Evolutionary conservation across 768 basidiomycete species (phyloP).

Genomic region (Lyophyllum semitale): DNA sequence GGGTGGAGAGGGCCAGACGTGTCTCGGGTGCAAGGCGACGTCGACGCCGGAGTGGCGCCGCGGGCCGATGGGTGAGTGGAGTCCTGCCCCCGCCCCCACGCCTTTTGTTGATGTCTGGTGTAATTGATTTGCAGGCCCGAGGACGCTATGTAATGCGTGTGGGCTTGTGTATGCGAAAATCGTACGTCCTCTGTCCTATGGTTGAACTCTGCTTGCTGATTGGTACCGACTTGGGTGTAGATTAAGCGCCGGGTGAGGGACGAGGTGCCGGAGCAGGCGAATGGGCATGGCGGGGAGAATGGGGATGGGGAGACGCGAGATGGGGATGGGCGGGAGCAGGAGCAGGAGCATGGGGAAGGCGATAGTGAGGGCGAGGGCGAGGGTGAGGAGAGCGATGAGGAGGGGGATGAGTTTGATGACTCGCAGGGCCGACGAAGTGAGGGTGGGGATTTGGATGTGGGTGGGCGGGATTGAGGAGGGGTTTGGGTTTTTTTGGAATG

Average conservation of each 20-base stretch:
- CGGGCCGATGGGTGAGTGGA: conserved; percentile 72
- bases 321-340: background rate
- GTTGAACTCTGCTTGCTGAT: background rate
- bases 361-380: conserved; percentile 11
- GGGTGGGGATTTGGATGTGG: conserved; percentile 2
- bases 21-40: conserved; percentile 80
- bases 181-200: conserved; percentile 44
- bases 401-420: conserved; percentile 19
- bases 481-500: too few relatives aligned
- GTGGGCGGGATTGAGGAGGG: background rate
- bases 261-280: background rate
- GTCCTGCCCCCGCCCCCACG: too few relatives aligned
- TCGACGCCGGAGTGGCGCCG: conserved; percentile 88
- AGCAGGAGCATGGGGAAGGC: background rate
- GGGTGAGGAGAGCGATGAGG: conserved; percentile 16
- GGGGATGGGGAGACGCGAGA: background rate
- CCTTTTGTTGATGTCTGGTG: background rate
- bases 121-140: conserved; percentile 52
- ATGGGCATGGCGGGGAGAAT: background rate
- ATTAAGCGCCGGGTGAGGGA: conserved; percentile 20
- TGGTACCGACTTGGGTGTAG: background rate
- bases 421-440: conserved; percentile 23
- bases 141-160: conserved; percentile 85
- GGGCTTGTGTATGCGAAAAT: conserved; percentile 87
- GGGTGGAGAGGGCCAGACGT: conserved; percentile 66